phyloP scores from a whole-genome alignment of 257 asterid species.

The Eustoma russellianum region DNA sequence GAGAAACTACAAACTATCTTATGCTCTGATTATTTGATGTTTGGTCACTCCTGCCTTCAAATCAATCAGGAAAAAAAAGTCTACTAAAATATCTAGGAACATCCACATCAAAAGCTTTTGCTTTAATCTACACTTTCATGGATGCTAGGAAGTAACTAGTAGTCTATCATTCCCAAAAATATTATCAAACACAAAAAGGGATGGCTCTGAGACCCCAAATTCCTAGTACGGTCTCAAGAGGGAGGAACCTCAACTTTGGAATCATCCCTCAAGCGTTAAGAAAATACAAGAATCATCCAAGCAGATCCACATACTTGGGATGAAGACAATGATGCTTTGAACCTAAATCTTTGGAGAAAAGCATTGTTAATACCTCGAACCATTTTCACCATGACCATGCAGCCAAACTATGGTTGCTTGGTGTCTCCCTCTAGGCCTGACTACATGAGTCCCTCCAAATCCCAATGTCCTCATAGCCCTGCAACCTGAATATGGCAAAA shows the following conservation, averaged over 20 bases:
- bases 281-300: not conserved
- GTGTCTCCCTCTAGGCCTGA: conserved; percentile 75
- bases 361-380: conserved; percentile 43
- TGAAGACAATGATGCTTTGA: not conserved
- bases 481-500: conserved; percentile 34
- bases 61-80: not conserved
- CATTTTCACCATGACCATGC: conserved; percentile 80
- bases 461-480: conserved; percentile 34
- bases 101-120: too few relatives aligned
- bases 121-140: too few relatives aligned
- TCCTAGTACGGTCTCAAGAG: too few relatives aligned
- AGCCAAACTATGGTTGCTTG: conserved; percentile 87
- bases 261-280: too few relatives aligned
- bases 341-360: not conserved
- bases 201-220: too few relatives aligned
- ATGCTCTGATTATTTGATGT: not conserved
- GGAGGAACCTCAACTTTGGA: too few relatives aligned
- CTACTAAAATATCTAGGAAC: not conserved
- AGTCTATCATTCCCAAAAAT: too few relatives aligned
- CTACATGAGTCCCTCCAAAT: conserved; percentile 82
- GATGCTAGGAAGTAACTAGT: too few relatives aligned
- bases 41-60: not conserved
- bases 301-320: not conserved
- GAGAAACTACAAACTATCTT: not conserved
- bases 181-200: too few relatives aligned